Percentiles rank a stretch among this genome's conserved stretches.
Conservation (phyloP, 2,329 filamentous ascomycete species). For the Diaporthe ampelina region DNA sequence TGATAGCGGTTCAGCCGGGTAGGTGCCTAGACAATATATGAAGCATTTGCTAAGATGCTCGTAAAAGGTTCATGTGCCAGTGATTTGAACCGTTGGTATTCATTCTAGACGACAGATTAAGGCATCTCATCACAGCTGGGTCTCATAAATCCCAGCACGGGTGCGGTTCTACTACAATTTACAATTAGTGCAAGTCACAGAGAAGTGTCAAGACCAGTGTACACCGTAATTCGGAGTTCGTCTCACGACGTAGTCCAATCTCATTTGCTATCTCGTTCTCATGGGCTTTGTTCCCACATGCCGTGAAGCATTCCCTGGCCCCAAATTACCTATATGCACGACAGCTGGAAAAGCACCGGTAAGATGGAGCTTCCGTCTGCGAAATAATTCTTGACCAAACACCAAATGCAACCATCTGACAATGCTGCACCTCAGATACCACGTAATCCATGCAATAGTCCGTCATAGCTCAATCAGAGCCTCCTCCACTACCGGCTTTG, state of each 20-base stretch:
- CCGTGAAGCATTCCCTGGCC: slow-evolving; percentile 3
- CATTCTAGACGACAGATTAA: background rate
- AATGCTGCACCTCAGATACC: background rate
- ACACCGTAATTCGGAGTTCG: background rate
- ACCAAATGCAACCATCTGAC: background rate
- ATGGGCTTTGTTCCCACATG: background rate
- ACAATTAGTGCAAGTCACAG: background rate
- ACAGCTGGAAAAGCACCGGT: background rate
- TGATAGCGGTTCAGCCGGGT: background rate
- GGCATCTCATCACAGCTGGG: background rate
- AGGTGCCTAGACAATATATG: background rate
- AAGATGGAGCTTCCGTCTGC: background rate
- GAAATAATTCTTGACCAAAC: background rate
- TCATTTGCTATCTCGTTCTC: slow-evolving; percentile 28
- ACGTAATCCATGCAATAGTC: background rate
- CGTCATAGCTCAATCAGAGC: slow-evolving; percentile 81
- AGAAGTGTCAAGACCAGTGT: background rate
- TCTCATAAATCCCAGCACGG: background rate
- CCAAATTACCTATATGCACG: background rate
- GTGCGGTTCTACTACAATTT: background rate
- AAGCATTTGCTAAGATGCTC: no score
- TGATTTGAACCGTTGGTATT: background rate
- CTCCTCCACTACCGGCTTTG: slow-evolving; percentile 76
- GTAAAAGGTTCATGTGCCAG: no score
- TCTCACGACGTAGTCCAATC: slow-evolving; percentile 20